Conservation (phyloP, 2,329 filamentous ascomycete species). For the Aphanoascus verrucosus region DNA sequence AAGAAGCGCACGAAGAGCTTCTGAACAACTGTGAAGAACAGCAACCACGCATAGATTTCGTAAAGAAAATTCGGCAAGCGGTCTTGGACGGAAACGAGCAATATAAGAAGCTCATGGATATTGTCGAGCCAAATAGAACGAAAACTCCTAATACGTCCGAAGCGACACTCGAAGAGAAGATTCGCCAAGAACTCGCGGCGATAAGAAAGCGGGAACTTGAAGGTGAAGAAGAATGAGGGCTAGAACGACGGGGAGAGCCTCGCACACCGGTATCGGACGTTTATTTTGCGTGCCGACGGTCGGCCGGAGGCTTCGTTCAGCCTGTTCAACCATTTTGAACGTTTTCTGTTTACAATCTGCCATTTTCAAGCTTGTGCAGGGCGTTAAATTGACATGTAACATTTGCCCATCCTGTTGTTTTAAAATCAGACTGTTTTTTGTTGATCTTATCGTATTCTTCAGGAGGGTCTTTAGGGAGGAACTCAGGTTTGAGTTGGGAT, state of each 20-base stretch:
- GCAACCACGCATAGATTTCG: constrained; percentile 21
- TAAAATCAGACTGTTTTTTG: no score
- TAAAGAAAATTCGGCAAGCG: constrained; percentile 23
- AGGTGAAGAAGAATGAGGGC: not conserved
- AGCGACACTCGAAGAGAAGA: constrained; percentile 1
- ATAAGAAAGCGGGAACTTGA: not conserved
- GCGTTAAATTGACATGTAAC: no score
- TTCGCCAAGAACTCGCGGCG: not conserved
- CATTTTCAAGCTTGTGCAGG: not conserved
- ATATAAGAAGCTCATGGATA: constrained; percentile 16
- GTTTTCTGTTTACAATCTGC: not conserved
- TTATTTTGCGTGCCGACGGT: not conserved
- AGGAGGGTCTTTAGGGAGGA: not conserved
- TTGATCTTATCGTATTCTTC: no score
- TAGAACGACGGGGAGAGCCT: not conserved
- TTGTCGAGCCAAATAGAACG: constrained; percentile 6
- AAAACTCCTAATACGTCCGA: not conserved
- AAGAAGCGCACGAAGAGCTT: constrained; percentile 31
- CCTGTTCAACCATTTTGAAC: not conserved
- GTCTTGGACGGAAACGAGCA: constrained; percentile 24
- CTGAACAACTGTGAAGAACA: constrained; percentile 26
- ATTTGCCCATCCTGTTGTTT: no score
- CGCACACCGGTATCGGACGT: constrained; percentile 9
- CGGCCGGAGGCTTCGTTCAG: not conserved
- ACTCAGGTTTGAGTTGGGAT: not conserved